phyloP scores from a whole-genome alignment of 2,329 filamentous ascomycete species.

The Hypoxylon sp. region DNA sequence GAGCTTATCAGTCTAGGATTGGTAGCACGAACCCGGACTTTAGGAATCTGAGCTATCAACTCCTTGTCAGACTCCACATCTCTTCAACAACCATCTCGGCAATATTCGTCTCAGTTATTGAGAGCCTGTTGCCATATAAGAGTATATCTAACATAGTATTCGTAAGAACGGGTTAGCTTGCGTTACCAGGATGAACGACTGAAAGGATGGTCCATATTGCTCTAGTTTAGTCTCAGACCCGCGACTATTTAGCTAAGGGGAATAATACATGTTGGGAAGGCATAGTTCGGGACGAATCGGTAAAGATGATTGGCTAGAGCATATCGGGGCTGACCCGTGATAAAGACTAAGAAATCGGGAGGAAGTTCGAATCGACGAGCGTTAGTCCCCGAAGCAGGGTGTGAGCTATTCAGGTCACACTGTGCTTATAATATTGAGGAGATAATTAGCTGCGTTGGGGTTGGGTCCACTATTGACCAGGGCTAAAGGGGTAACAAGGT shows the following conservation, averaged over 20 bases:
- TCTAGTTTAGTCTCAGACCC: slow-evolving; percentile 11
- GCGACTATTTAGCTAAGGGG: slow-evolving; percentile 11
- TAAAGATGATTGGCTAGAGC: slow-evolving; percentile 26
- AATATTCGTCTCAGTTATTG: slow-evolving; percentile 9
- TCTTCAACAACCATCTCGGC: slow-evolving; percentile 3
- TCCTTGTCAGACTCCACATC: slow-evolving; percentile 28
- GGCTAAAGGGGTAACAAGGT: neutral
- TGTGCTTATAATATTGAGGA: slow-evolving; percentile 25
- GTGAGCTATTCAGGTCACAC: slow-evolving; percentile 20
- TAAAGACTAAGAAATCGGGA: slow-evolving; percentile 24
- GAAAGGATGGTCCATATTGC: slow-evolving; percentile 5
- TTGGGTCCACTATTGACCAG: slow-evolving; percentile 8
- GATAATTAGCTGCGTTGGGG: slow-evolving; percentile 3
- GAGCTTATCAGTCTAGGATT: slow-evolving; percentile 40
- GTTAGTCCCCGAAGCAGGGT: slow-evolving; percentile 25
- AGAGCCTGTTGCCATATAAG: neutral
- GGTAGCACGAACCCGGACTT: slow-evolving; percentile 12
- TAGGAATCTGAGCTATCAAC: slow-evolving; percentile 8
- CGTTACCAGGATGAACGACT: neutral
- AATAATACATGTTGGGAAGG: slow-evolving; percentile 7
- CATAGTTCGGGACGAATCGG: slow-evolving; percentile 6
- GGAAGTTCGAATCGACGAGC: slow-evolving; percentile 47
- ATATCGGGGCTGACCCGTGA: slow-evolving; percentile 26
- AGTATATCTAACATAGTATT: slow-evolving; percentile 7
- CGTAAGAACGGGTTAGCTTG: slow-evolving; percentile 12